Percentiles rank a stretch among this genome's conserved stretches.
These are phyloP conservation scores for Didymella pomorum DNA, from an alignment of 2,329 filamentous ascomycete genomes.

Conservation along the genomic window DNA sequence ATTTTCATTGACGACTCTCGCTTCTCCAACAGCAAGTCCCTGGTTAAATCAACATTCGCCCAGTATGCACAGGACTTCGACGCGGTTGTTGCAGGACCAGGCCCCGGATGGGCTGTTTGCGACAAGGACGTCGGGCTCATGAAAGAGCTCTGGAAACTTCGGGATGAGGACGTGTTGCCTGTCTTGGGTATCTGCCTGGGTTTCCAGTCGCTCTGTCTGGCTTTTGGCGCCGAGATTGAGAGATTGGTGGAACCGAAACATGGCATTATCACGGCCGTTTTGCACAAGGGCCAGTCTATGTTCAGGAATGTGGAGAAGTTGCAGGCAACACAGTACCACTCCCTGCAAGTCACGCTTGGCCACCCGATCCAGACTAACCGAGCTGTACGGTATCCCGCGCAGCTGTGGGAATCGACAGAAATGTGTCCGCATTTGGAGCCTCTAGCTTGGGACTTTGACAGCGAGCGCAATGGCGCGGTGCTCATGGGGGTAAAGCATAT, in stretches of 20 bases:
- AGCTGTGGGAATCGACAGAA: conserved; percentile 52
- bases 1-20: conserved; percentile 69
- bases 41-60: conserved; percentile 46
- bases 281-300: conserved; percentile 68
- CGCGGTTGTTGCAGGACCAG: conserved; percentile 88
- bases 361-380: conserved; percentile 38
- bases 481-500: conserved; percentile 80
- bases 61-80: conserved; percentile 69
- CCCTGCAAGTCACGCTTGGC: conserved; percentile 59
- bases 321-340: conserved; percentile 80
- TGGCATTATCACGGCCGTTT: conserved; percentile 77
- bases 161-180: conserved; percentile 68
- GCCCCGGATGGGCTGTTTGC: conserved; percentile 80
- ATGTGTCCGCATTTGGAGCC: conserved; percentile 52
- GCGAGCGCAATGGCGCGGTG: conserved; percentile 61
- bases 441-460: conserved; percentile 59
- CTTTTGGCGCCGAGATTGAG: conserved; percentile 71
- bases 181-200: conserved; percentile 89
- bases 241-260: conserved; percentile 78
- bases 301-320: conserved; percentile 70
- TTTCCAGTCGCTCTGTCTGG: conserved; percentile 80
- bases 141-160: conserved; percentile 74
- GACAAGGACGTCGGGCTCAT: conserved; percentile 84
- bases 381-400: conserved; percentile 48
- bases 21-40: conserved; percentile 26